These are phyloP conservation scores for Neurospora intermedia DNA, from an alignment of 495 filamentous ascomycete species.

Conservation along the genomic window DNA sequence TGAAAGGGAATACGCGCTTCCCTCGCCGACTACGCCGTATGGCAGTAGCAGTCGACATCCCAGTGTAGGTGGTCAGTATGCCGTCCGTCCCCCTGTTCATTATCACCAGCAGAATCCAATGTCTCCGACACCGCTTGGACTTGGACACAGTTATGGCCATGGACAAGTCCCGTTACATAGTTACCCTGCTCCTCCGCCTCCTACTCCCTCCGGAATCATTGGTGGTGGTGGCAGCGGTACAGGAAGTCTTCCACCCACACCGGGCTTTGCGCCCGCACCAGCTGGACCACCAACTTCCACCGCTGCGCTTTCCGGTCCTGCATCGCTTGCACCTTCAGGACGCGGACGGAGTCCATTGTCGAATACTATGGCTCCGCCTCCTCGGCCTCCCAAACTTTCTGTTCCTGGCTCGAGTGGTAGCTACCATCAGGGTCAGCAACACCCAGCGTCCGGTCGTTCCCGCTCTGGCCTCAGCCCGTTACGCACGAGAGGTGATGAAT, in stretches of 20 bases:
- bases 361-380: neutral
- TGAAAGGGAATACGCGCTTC: neutral
- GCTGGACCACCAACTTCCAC: neutral
- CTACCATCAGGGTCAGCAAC: neutral
- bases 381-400: neutral
- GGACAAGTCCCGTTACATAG: neutral
- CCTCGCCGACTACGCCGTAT: fast-evolving
- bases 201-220: neutral
- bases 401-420: neutral
- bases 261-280: neutral
- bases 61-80: neutral
- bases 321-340: neutral
- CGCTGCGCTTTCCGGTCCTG: neutral
- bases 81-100: neutral
- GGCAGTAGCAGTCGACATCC: neutral
- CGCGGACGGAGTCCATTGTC: neutral
- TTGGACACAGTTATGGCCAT: neutral
- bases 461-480: neutral
- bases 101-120: neutral
- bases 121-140: neutral
- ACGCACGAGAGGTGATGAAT: neutral
- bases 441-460: neutral
- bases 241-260: neutral
- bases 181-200: neutral
- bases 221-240: neutral